Conservation (phyloP, 2,329 filamentous ascomycete species). For the Pseudogymnoascus sp. region DNA sequence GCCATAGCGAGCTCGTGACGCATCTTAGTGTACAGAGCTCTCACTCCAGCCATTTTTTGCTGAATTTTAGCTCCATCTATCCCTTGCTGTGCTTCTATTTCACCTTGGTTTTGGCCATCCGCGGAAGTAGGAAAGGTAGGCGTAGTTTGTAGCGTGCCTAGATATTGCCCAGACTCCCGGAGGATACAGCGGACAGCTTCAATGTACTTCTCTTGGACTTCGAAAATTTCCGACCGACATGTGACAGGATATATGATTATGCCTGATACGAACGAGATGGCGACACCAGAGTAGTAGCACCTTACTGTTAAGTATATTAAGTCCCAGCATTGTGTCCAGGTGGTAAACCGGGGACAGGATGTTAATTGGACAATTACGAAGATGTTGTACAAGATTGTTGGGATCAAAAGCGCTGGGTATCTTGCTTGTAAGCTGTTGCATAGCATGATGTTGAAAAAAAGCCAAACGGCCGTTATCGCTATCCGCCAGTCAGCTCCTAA, state of each 20-base stretch:
- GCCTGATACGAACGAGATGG: conserved; percentile 9
- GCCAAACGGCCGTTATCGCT: conserved; percentile 8
- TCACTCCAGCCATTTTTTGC: conserved; percentile 6
- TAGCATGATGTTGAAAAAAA: conserved; percentile 6
- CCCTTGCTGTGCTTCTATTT: background rate
- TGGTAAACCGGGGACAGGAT: conserved; percentile 8
- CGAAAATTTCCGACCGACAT: conserved; percentile 7
- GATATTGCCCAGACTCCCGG: background rate
- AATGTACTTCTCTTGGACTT: conserved; percentile 9
- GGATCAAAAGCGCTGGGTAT: conserved; percentile 8
- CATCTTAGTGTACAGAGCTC: conserved; percentile 4
- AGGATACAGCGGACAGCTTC: background rate
- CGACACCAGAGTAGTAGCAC: conserved; percentile 8
- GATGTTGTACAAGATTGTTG: conserved; percentile 10
- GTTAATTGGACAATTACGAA: conserved; percentile 7
- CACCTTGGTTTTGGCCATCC: background rate
- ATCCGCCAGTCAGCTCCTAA: background rate
- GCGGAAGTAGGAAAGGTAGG: background rate
- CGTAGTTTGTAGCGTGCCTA: conserved; percentile 1
- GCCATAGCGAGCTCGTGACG: conserved; percentile 4
- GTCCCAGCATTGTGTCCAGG: conserved; percentile 6
- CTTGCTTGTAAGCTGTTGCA: conserved; percentile 5
- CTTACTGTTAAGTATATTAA: conserved; percentile 7
- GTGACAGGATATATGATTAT: conserved; percentile 8
- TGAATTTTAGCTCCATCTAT: background rate